Conservation (phyloP, 2,329 filamentous ascomycete genomes). For the Thermomyces lanuginosus region DNA sequence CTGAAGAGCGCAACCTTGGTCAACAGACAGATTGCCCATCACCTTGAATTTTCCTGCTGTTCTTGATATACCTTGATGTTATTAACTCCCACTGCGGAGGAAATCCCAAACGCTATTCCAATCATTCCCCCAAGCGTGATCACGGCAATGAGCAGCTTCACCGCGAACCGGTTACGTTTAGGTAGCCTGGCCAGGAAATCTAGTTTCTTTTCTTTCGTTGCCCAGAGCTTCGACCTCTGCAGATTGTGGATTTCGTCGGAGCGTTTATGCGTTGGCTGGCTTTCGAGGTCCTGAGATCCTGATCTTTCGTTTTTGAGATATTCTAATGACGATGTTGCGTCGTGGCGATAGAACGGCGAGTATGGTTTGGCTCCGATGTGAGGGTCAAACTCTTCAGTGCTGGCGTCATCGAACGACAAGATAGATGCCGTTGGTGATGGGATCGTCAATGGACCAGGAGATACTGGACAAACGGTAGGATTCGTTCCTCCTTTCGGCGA, state of each 20-base stretch:
- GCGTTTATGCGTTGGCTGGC: constrained; percentile 9
- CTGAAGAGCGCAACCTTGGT: too few relatives aligned
- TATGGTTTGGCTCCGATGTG: constrained; percentile 8
- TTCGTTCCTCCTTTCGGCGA: not conserved
- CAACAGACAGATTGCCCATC: too few relatives aligned
- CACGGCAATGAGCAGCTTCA: constrained; percentile 27
- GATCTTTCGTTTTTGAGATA: constrained; percentile 12
- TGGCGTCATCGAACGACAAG: constrained; percentile 2
- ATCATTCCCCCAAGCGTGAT: constrained; percentile 28
- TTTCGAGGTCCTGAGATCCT: constrained; percentile 18
- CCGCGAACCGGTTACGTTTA: constrained; percentile 19
- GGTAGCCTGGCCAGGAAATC: constrained; percentile 20
- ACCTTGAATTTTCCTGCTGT: too few relatives aligned
- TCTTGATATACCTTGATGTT: too few relatives aligned
- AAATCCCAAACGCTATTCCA: constrained; percentile 30
- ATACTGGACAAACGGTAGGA: not conserved
- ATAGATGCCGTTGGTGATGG: constrained; percentile 4
- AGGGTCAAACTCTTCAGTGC: constrained; percentile 5
- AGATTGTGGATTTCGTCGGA: constrained; percentile 7
- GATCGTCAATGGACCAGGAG: constrained; percentile 1
- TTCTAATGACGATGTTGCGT: constrained; percentile 12
- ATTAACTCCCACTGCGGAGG: constrained; percentile 27
- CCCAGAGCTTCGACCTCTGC: constrained; percentile 20
- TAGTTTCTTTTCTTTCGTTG: constrained; percentile 17
- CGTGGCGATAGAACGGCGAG: constrained; percentile 5